Evolutionary conservation across 1,284 basidiomycete species (phyloP).

Genomic region (Phylloboletellus chloephorus): DNA sequence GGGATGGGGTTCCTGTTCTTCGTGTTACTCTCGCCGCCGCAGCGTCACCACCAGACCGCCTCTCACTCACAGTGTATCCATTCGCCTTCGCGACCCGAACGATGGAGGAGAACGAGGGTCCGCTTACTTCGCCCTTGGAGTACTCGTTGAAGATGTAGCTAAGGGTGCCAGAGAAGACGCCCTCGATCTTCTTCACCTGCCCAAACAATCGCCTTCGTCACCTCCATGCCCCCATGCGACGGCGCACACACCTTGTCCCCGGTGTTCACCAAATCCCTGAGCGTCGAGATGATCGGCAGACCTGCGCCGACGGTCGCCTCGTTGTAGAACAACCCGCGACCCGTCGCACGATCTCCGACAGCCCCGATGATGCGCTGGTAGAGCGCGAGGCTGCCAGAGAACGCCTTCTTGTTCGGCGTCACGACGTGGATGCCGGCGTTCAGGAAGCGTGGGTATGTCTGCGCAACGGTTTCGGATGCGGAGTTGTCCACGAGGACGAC

Average conservation of each 20-base stretch:
- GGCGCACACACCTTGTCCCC: conserved; percentile 72
- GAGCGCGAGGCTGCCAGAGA: conserved; percentile 69
- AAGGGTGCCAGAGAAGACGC: conserved; percentile 92
- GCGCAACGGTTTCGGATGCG: conserved; percentile 79
- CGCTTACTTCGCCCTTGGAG: conserved; percentile 56
- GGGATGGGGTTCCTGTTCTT: conserved; percentile 85
- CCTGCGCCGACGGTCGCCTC: conserved; percentile 97
- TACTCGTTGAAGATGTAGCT: conserved; percentile 99
- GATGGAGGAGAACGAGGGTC: conserved; percentile 80
- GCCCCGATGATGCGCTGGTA: conserved; percentile 63
- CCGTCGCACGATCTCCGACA: conserved; percentile 29
- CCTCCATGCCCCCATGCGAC: neutral
- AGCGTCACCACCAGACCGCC: neutral
- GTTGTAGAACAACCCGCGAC: conserved; percentile 74
- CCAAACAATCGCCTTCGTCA: conserved; percentile 2
- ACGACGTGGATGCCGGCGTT: conserved; percentile 80
- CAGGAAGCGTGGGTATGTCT: conserved; percentile 80
- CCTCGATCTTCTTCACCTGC: conserved; percentile 75
- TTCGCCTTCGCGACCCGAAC: conserved; percentile 86
- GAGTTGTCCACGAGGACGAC: conserved; percentile 94
- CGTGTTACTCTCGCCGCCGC: conserved; percentile 1
- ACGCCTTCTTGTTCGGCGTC: conserved; percentile 98
- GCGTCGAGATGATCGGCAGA: conserved; percentile 85
- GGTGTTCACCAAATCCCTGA: conserved; percentile 88
- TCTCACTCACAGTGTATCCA: conserved; percentile 76